A percentile compares a stretch with the other conserved stretches of the same genome.
Evolutionary conservation across 495 filamentous ascomycete genomes (phyloP).

Genomic region (Talaromyces ruber): DNA sequence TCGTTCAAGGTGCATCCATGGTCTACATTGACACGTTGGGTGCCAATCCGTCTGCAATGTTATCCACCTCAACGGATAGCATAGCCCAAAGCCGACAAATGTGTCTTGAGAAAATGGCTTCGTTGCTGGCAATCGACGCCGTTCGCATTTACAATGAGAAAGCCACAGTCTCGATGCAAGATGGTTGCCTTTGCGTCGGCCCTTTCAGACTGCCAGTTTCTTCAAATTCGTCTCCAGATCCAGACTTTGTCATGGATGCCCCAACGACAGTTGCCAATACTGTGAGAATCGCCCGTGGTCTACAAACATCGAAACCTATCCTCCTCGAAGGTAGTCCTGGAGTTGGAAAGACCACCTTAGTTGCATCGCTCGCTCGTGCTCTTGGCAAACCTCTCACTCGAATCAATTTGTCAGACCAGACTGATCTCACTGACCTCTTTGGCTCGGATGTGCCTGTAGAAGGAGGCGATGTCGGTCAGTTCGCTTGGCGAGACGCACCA

Average conservation of each 20-base stretch:
- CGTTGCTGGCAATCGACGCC: conserved; percentile 57
- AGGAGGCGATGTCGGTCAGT: conserved; percentile 76
- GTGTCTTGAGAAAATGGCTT: conserved; percentile 65
- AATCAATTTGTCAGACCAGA: conserved; percentile 97
- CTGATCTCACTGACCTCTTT: conserved; percentile 94
- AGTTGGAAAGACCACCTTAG: conserved; percentile 92
- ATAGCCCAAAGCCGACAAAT: conserved; percentile 53
- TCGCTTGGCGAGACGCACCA: conserved; percentile 90
- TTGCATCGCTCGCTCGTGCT: conserved; percentile 71
- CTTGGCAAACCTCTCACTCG: conserved; percentile 75
- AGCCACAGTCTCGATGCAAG: conserved; percentile 38
- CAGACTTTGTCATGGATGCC: conserved; percentile 70
- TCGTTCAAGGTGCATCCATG: conserved; percentile 86
- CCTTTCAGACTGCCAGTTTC: conserved; percentile 58
- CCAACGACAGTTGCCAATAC: conserved; percentile 85
- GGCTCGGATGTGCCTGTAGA: conserved; percentile 94
- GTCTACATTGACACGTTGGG: conserved; percentile 94
- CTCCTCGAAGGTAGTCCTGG: conserved; percentile 92
- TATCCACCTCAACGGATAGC: conserved; percentile 53
- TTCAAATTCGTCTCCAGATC: conserved; percentile 37
- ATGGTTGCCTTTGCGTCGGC: conserved; percentile 52
- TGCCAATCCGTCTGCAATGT: conserved; percentile 81
- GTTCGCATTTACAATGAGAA: conserved; percentile 50
- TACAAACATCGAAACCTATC: conserved; percentile 83
- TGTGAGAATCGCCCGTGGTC: conserved; percentile 82